Base-by-base conservation (phyloP, 2,329 filamentous ascomycete species). In the Trichoderma guizhouense region DNA sequence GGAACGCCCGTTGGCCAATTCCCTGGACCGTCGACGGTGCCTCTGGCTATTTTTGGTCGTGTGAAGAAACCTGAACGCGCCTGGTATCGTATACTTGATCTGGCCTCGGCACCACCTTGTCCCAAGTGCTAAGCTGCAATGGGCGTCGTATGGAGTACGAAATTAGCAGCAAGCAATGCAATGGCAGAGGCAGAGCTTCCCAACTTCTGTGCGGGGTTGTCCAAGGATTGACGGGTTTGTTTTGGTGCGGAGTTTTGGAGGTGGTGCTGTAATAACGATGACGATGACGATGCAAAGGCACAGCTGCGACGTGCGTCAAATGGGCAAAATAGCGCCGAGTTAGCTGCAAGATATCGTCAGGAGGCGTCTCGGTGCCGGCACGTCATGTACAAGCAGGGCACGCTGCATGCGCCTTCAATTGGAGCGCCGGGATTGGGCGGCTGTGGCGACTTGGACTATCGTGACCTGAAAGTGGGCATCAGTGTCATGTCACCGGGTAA, bases 331-430 rank as follows among this genome's bases (percentile, higher is more conserved):
- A 66, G 63, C 63, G 63, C 63, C 51, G 36, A 65, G 9, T 9
- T 9, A 57, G 61, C 32, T 69, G 66, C 66, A 69, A 55, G 55
- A 69, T 69, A 69, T 69, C 66, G 66, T 69, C 66, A 61, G 66
- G 36, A 60, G 66, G 66, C 55, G 66, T 61, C 66, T 61, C 26
- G 43, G 53, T 47, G 66, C 66, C 55, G 66, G 66, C 34, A 69
- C 55, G 55, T 69, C 55, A 69, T 69, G 36, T 69, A 69, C 8
- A 61, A 39, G 36, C 55, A 34, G 53, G 53, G 51, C 65, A 43
- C 53, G 26, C 43, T 55, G 47, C 63, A 66, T 66, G 63, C 63
- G 47, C 66, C 26, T 30, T 69, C 36, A 61, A 69, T 69, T 69
- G 66, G 55, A 7, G 26, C 36, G 66, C 55, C 15, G 66, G 66